Conservation (phyloP, 2,329 filamentous ascomycete genomes). For the Herpomyces periplanetae region DNA sequence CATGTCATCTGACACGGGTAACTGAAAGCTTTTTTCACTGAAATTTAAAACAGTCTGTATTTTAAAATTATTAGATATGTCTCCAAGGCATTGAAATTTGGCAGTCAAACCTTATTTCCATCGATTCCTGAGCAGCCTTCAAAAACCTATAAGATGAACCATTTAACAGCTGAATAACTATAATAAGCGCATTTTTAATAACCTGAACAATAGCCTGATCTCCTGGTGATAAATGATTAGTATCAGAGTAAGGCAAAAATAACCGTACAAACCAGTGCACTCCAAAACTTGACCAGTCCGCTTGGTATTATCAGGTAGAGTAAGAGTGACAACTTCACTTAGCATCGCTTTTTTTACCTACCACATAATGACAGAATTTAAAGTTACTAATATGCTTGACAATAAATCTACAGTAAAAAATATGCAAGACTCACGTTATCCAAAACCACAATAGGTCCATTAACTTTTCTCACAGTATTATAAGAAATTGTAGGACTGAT, state of each 20-base stretch:
- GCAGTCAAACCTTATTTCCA: constrained; percentile 37
- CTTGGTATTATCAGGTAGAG: constrained; percentile 70
- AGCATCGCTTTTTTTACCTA: constrained; percentile 89
- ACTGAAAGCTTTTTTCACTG: constrained; percentile 79
- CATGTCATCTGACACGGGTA: constrained; percentile 98
- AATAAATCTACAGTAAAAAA: neutral
- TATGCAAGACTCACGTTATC: constrained; percentile 38
- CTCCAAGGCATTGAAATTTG: constrained; percentile 2
- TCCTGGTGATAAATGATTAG: constrained; percentile 14
- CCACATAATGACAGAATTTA: too few species aligned
- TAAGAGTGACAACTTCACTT: constrained; percentile 91
- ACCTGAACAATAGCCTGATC: constrained; percentile 84
- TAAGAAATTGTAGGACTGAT: constrained; percentile 43
- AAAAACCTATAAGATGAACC: constrained; percentile 26
- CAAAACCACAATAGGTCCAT: constrained; percentile 83
- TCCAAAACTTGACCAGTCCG: constrained; percentile 84
- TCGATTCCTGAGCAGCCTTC: constrained; percentile 89
- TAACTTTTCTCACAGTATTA: constrained; percentile 93
- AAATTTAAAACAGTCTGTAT: constrained; percentile 83
- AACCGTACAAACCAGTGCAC: constrained; percentile 31
- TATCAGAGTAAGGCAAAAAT: constrained; percentile 1
- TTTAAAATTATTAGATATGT: constrained; percentile 4
- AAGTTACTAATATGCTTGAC: neutral
- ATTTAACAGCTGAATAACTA: constrained; percentile 1
- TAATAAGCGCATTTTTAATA: constrained; percentile 5